Evolutionary conservation across 768 basidiomycete genomes (phyloP).

Genomic region (Auriscalpium vulgare): DNA sequence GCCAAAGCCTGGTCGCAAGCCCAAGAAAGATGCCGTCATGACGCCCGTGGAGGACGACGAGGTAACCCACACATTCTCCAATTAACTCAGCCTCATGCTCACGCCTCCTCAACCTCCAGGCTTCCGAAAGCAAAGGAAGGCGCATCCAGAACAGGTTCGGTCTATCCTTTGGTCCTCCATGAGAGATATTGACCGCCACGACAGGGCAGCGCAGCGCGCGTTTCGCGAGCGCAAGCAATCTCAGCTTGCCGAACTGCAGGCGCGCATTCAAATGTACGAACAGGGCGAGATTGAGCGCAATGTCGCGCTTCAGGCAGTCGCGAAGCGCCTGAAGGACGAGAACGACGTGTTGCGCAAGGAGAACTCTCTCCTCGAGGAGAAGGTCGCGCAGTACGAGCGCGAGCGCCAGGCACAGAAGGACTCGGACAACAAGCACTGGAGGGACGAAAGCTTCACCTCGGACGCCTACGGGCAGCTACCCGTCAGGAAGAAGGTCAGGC

Average conservation of each 20-base stretch:
- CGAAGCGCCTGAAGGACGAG: slow-evolving; percentile 81
- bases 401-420: slow-evolving; percentile 16
- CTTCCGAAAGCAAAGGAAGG: slow-evolving; percentile 49
- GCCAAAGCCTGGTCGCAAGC: slow-evolving; percentile 82
- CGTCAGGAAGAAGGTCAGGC: slow-evolving; percentile 32
- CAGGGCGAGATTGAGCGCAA: slow-evolving; percentile 88
- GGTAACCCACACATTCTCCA: slow-evolving; percentile 29
- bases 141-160: slow-evolving; percentile 66
- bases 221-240: slow-evolving; percentile 87
- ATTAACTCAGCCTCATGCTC: slow-evolving; percentile 1
- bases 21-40: slow-evolving; percentile 56
- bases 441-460: slow-evolving; percentile 38
- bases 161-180: neutral
- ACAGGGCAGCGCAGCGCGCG: slow-evolving; percentile 80
- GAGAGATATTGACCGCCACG: slow-evolving; percentile 1
- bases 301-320: slow-evolving; percentile 74
- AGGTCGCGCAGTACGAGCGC: slow-evolving; percentile 23
- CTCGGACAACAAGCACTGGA: slow-evolving; percentile 47
- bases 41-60: slow-evolving; percentile 36
- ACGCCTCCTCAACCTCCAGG: slow-evolving; percentile 15
- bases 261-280: slow-evolving; percentile 77
- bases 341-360: slow-evolving; percentile 69
- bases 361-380: slow-evolving; percentile 49
- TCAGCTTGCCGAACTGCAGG: slow-evolving; percentile 81
- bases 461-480: slow-evolving; percentile 15